Base-by-base conservation (phyloP, 352 stramenopile genomes). In the Phytophthora vignae region DNA sequence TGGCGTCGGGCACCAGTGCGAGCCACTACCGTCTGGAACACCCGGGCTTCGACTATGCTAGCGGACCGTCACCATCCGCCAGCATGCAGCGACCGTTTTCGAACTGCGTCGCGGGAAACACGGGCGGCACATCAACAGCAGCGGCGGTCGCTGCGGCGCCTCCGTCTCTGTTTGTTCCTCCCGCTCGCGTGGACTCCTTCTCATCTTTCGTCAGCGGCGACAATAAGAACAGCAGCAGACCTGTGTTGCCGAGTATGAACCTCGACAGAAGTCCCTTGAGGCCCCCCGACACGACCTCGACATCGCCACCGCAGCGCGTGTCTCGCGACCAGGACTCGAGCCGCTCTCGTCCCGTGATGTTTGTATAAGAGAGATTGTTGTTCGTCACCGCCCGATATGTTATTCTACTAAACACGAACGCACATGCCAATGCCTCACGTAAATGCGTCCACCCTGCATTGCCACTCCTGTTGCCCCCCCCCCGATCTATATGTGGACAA, bases 11-110 rank as follows among this genome's bases (percentile, higher is more conserved):
- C 38, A 58, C 19, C 5, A 50, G 12, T n/a, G 29, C 29, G 5
- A 68, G 61, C 40, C 62, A 53, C 36, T 69, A 69, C 29, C 53
- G 64, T 22, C 14, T 76, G 25, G 62, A 72, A 27, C 69, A 76
- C 14, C 69, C 69, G 49, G 63, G 69, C 27, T 71, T 69, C 46
- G 54, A 57, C 38, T 63, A 74, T 53, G 63, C 12, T 3, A 42
- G 50, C 3, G n/a, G 50, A 46, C 21, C 46, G 14, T 56, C 54
- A 29, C 40, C 54, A 15, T 12, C 22, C 1, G 19, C 53, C 7
- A 55, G 11, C 1, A 56, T 40, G 40, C 68, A 42, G 31, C 55
- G 22, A 14, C 15, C 49, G 4, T 53, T 76, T 27, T 33, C 11
- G 7, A n/a, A 50, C 19, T 22, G 15, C 14, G n/a, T 9, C 25